Conservation (phyloP, 371 early-diverging fungal genomes). For the Mucor ambiguus region DNA sequence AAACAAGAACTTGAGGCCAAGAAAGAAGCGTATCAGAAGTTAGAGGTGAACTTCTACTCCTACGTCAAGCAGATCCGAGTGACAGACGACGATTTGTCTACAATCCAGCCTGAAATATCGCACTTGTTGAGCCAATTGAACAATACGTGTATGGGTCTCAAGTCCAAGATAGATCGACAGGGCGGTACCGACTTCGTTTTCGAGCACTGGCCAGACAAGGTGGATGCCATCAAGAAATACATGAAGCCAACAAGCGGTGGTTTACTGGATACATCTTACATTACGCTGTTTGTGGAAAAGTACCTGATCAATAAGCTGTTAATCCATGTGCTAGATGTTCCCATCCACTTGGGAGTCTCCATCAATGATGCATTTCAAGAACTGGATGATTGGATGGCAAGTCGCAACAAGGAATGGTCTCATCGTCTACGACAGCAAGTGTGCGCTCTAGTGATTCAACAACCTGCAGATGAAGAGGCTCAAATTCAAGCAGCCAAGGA, state of each 20-base stretch:
- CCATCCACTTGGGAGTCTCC: slow-evolving; percentile 46
- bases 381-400: slow-evolving; percentile 39
- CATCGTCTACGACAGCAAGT: slow-evolving; percentile 47
- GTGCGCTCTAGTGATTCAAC: slow-evolving; percentile 40
- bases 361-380: slow-evolving; percentile 41
- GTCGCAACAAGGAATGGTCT: slow-evolving; percentile 42
- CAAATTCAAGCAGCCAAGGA: slow-evolving; percentile 29
- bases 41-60: slow-evolving; percentile 47
- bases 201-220: slow-evolving; percentile 10
- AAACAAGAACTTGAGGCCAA: slow-evolving; percentile 34
- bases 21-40: slow-evolving; percentile 39
- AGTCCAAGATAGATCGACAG: slow-evolving; percentile 37
- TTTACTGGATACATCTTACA: slow-evolving; percentile 35
- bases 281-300: slow-evolving; percentile 48
- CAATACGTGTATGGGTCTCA: slow-evolving; percentile 48
- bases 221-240: slow-evolving; percentile 20
- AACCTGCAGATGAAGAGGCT: slow-evolving; percentile 37
- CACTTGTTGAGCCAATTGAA: slow-evolving; percentile 42
- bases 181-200: slow-evolving; percentile 36
- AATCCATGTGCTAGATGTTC: slow-evolving; percentile 33
- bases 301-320: slow-evolving; percentile 33
- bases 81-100: slow-evolving; percentile 54
- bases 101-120: slow-evolving; percentile 48
- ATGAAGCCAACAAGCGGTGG: slow-evolving; percentile 18
- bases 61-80: slow-evolving; percentile 47